Evolutionary conservation across 306 rosid species (phyloP), one percentile per base, ranked within the genome.

Genomic region (Dalbergia cultrata): DNA sequence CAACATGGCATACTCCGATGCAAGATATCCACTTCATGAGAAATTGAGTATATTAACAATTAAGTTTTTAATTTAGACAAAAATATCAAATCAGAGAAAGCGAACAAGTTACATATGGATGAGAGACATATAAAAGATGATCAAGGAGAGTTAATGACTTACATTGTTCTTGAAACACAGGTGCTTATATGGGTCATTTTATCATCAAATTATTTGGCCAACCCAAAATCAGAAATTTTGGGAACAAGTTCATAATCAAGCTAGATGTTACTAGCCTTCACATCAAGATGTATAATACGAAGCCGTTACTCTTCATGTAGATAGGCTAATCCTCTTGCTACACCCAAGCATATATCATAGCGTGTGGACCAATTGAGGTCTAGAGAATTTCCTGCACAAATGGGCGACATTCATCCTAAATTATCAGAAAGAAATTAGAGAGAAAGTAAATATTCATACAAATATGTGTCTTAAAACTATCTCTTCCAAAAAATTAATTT

Each of bases 1-100:
- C 22, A 90, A 89, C 97, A 94, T 86, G 72, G 98, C 97, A 58
- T 89, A 94, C 67, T 92, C 94, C n/a, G 94, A 97, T 66, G 94
- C 96, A 85, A 92, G 94, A 82, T 92, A 94, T 61, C 97, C 98
- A 44, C 97, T 94, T 52, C 71, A 92, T 6, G 18, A 77, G 34
- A 26, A 66, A 81, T 54, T 58, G 16, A 68, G 13, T 18, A 47
- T 33, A 77, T 41, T 13, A 26, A 69, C 6, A 53, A 12, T 49
- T 81, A 67, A 78, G 13, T 43, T 21, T 13, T 77, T 19, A 9
- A 59, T 64, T 26, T 45, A 67, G 53, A 75, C 44, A 82, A 19
- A 53, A 35, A 53, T 62, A 41, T 34, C 4, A 13, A 57, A 53
- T 52, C 17, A 19, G 19, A 81, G 11, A 26, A 26, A 45, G 12